Conservation (phyloP, 177 flowering plant species). For the Vitis hybrid region DNA sequence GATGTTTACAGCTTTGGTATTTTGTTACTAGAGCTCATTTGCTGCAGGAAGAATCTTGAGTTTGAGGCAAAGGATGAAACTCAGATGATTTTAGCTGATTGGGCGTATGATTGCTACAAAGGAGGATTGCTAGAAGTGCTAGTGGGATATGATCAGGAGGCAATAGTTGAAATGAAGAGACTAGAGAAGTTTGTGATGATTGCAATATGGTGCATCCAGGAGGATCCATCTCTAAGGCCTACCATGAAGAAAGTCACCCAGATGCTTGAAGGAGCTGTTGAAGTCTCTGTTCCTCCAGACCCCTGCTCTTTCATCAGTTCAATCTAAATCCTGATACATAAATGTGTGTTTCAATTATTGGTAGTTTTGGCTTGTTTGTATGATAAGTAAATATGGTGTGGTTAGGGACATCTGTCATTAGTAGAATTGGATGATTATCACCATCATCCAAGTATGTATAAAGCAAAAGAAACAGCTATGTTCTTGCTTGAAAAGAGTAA, state of each 20-base stretch:
- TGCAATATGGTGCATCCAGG: slow-evolving; percentile 35
- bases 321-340: background rate
- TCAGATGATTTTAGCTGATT: slow-evolving; percentile 19
- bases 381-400: too few relatives aligned
- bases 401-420: too few relatives aligned
- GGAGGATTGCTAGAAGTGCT: slow-evolving; percentile 3
- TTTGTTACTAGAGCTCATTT: slow-evolving; percentile 32
- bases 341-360: too few relatives aligned
- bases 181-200: slow-evolving; percentile 20
- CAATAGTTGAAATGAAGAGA: slow-evolving; percentile 17
- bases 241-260: slow-evolving; percentile 29
- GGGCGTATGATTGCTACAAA: slow-evolving; percentile 31
- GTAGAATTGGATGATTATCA: too few relatives aligned
- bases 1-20: slow-evolving; percentile 40
- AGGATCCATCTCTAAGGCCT: slow-evolving; percentile 32
- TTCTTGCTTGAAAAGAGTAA: too few relatives aligned
- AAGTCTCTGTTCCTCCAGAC: slow-evolving; percentile 25
- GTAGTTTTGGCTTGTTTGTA: too few relatives aligned
- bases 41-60: slow-evolving; percentile 24
- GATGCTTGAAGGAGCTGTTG: slow-evolving; percentile 35
- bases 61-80: background rate
- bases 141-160: slow-evolving; percentile 27
- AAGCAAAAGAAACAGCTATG: too few relatives aligned
- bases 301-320: slow-evolving; percentile 19
- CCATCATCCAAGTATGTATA: too few relatives aligned